These are phyloP conservation scores for Candida glucosophila DNA, from an alignment of 1,139 yeast genomes.

Conservation along the genomic window DNA sequence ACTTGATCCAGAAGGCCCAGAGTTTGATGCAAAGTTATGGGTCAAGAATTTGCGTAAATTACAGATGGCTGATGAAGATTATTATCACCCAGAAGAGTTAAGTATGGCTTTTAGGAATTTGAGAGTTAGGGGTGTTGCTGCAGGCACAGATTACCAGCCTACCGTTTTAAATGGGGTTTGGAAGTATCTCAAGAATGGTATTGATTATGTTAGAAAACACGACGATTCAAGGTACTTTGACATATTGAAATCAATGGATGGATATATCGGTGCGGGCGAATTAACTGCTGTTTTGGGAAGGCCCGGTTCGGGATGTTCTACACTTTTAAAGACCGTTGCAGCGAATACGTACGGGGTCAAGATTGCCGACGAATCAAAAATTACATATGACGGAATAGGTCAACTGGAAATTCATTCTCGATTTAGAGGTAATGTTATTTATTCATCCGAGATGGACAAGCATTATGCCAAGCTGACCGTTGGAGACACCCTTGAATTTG, in stretches of 20 bases:
- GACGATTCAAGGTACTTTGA: constrained; percentile 16
- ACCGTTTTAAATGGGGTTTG: constrained; percentile 49
- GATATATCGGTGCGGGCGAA: constrained; percentile 24
- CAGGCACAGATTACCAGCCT: constrained; percentile 73
- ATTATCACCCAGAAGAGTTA: constrained; percentile 52
- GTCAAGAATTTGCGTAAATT: constrained; percentile 58
- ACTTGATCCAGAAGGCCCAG: constrained; percentile 32
- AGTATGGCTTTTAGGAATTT: constrained; percentile 66
- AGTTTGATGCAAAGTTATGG: constrained; percentile 69
- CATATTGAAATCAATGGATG: constrained; percentile 28
- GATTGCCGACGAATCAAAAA: constrained; percentile 18
- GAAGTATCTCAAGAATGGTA: constrained; percentile 11
- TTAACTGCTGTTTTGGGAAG: constrained; percentile 28
- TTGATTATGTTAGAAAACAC: constrained; percentile 6
- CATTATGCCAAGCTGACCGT: constrained; percentile 48
- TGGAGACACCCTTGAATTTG: constrained; percentile 41
- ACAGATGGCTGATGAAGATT: constrained; percentile 42
- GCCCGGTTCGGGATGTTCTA: constrained; percentile 31
- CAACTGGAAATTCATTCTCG: constrained; percentile 38
- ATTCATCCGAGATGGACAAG: constrained; percentile 44
- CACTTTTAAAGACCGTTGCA: constrained; percentile 26
- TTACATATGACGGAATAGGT: constrained; percentile 42
- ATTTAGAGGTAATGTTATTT: constrained; percentile 41
- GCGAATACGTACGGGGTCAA: constrained; percentile 28
- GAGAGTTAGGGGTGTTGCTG: constrained; percentile 66